Conservation (phyloP, 164 flowering plant species). For the Piper longum region DNA sequence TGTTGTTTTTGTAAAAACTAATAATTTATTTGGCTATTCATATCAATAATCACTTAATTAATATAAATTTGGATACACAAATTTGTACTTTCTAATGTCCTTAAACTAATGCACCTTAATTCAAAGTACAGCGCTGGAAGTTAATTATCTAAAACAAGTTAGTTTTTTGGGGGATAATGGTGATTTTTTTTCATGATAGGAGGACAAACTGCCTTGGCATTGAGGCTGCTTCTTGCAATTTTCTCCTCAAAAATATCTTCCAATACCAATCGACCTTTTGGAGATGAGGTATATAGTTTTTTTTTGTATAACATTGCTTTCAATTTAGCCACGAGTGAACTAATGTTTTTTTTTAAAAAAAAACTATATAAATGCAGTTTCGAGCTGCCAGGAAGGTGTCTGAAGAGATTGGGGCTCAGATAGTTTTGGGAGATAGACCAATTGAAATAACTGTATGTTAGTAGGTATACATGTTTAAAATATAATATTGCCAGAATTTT, state of each 20-base stretch:
- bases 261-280: slow-evolving; percentile 62
- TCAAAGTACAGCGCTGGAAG: too few relatives aligned
- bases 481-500: neutral
- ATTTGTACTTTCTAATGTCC: too few relatives aligned
- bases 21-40: too few relatives aligned
- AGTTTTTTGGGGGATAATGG: too few relatives aligned
- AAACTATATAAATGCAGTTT: slow-evolving; percentile 31
- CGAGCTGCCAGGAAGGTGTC: slow-evolving; percentile 77
- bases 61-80: too few relatives aligned
- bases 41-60: too few relatives aligned
- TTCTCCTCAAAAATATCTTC: slow-evolving; percentile 84
- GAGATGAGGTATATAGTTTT: slow-evolving; percentile 63
- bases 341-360: neutral
- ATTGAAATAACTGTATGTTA: slow-evolving; percentile 78
- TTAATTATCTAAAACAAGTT: too few relatives aligned
- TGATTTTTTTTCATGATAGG: slow-evolving; percentile 24
- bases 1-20: too few relatives aligned
- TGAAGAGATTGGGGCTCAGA: slow-evolving; percentile 84
- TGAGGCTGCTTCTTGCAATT: slow-evolving; percentile 66
- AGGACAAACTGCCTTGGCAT: slow-evolving; percentile 84
- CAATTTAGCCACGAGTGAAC: neutral
- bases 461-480: slow-evolving; percentile 9
- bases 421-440: slow-evolving; percentile 93
- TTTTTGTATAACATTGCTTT: neutral
- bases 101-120: too few relatives aligned